phyloP scores from a whole-genome alignment of 768 basidiomycete species.

The Strobilomyces dryophilus region DNA sequence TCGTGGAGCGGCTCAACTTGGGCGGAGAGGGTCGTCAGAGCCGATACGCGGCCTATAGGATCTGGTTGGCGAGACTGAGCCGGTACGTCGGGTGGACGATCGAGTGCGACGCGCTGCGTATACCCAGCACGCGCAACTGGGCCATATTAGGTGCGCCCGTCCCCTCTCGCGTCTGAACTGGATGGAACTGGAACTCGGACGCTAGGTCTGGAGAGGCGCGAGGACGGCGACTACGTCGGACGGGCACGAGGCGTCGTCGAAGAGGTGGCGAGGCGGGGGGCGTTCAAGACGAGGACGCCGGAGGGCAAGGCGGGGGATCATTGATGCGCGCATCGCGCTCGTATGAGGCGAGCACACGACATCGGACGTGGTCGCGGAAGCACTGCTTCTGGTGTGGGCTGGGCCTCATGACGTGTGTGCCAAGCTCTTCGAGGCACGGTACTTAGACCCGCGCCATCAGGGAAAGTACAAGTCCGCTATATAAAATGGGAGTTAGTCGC shows the following conservation, averaged over 20 bases:
- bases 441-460: conserved; percentile 29
- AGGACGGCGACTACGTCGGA: conserved; percentile 10
- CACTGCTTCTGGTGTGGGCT: too few species aligned
- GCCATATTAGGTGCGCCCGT: conserved; percentile 70
- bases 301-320: conserved; percentile 50
- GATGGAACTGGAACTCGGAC: not conserved
- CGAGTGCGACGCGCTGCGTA: conserved; percentile 81
- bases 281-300: conserved; percentile 69
- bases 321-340: too few species aligned
- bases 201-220: conserved; percentile 26
- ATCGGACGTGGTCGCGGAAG: too few species aligned
- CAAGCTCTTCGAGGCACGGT: too few species aligned
- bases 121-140: conserved; percentile 94
- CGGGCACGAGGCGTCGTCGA: conserved; percentile 53
- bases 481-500: too few species aligned
- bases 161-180: not conserved
- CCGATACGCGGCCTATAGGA: conserved; percentile 78
- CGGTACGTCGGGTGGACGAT: conserved; percentile 79
- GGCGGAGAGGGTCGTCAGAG: conserved; percentile 60
- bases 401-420: too few species aligned
- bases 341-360: too few species aligned
- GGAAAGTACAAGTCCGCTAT: too few species aligned
- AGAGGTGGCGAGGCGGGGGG: conserved; percentile 54
- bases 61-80: conserved; percentile 78
- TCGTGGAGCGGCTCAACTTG: conserved; percentile 48